A percentile compares a stretch with the other conserved stretches of the same genome.
Conservation (phyloP, 768 basidiomycete species). For the Amanita thiersii region DNA sequence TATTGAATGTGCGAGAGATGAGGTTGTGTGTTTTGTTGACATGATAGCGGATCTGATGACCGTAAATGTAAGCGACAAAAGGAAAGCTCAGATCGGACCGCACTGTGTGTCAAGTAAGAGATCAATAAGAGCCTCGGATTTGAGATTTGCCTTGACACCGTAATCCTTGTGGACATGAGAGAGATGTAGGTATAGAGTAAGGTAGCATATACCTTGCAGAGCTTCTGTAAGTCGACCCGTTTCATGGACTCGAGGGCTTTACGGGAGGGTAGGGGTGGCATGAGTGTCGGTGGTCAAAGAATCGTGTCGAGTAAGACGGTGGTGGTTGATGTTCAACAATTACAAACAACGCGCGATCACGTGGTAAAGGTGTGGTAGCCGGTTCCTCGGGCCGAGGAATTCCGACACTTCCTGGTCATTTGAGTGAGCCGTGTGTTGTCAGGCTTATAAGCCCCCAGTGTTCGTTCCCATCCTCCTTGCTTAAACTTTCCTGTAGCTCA, state of each 20-base stretch:
- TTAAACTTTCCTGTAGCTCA: background rate
- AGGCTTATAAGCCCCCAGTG: background rate
- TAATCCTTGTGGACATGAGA: conserved; percentile 43
- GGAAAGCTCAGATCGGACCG: conserved; percentile 10
- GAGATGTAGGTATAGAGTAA: background rate
- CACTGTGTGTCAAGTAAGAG: conserved; percentile 55
- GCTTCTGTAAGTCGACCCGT: conserved; percentile 40
- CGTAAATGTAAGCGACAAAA: conserved; percentile 7
- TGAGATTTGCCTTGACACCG: conserved; percentile 77
- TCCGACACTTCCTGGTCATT: background rate
- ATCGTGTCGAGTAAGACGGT: conserved; percentile 10
- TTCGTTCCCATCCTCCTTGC: background rate
- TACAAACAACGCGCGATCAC: conserved; percentile 47
- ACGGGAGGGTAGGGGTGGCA: conserved; percentile 34
- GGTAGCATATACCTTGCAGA: conserved; percentile 57
- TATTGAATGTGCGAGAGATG: conserved; percentile 19
- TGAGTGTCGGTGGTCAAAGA: conserved; percentile 15
- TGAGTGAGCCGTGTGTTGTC: no score
- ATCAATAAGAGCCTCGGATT: conserved; percentile 73
- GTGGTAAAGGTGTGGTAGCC: conserved; percentile 13
- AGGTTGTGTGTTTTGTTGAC: conserved; percentile 14
- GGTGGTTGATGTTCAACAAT: conserved; percentile 40
- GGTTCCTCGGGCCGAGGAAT: background rate
- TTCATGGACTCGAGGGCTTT: conserved; percentile 37
- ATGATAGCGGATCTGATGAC: conserved; percentile 16